Percentiles rank a stretch among this genome's conserved stretches.
phyloP scores from a whole-genome alignment of 768 basidiomycete species.

The Suillus americanus region DNA sequence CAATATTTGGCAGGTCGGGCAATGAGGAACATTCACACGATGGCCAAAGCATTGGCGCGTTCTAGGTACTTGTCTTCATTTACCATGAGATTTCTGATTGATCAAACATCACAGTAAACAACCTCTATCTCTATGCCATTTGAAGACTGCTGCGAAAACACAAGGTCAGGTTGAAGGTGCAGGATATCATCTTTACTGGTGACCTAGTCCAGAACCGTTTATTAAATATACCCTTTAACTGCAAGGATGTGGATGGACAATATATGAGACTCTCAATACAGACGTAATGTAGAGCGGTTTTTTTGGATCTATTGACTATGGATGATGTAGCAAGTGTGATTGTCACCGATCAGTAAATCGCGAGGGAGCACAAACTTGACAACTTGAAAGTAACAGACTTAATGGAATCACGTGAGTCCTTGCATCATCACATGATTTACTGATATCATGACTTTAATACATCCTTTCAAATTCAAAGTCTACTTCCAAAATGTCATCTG shows the following conservation, averaged over 20 bases:
- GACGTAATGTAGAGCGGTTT: not conserved
- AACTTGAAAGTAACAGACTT: no score
- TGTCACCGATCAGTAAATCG: not conserved
- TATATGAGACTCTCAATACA: not conserved
- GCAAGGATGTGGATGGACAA: not conserved
- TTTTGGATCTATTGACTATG: not conserved
- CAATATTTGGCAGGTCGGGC: not conserved
- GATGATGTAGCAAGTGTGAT: not conserved
- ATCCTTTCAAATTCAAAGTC: not conserved
- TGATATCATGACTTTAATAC: not conserved
- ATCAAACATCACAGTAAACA: not conserved
- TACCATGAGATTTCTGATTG: not conserved
- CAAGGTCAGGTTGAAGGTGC: conserved; percentile 1
- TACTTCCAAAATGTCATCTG: conserved; percentile 17
- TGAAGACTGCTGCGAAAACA: not conserved
- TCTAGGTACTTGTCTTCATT: not conserved
- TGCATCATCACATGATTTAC: not conserved
- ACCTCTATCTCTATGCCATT: not conserved
- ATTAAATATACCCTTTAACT: not conserved
- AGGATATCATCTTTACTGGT: conserved; percentile 6
- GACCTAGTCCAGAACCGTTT: not conserved
- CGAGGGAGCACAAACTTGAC: not conserved
- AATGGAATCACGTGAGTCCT: not conserved
- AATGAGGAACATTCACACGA: conserved; percentile 1
- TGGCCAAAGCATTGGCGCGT: not conserved